A percentile compares a stretch with the other conserved stretches of the same genome.
These are phyloP conservation scores for Piloderma croceum DNA, from an alignment of 768 basidiomycete species.

Conservation along the genomic window DNA sequence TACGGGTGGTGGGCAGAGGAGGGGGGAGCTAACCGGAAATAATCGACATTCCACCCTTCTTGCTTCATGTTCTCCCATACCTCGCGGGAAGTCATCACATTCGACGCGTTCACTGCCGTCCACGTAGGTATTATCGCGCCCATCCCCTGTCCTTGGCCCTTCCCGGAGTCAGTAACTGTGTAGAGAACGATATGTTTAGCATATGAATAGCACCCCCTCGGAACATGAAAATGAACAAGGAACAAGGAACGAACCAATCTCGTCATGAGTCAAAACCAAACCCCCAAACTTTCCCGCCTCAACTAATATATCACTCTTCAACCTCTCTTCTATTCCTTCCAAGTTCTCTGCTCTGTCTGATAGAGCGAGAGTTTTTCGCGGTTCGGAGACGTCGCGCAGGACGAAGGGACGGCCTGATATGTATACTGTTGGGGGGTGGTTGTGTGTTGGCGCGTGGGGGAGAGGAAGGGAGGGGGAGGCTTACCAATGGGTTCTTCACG, in stretches of 20 bases:
- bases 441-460: background rate
- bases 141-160: constrained; percentile 53
- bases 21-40: constrained; percentile 27
- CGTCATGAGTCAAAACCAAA: constrained; percentile 88
- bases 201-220: no score
- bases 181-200: constrained; percentile 1
- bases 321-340: constrained; percentile 83
- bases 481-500: constrained; percentile 93
- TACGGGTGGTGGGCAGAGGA: constrained; percentile 4
- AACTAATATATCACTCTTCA: constrained; percentile 87
- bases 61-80: constrained; percentile 74
- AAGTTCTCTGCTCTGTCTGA: constrained; percentile 94
- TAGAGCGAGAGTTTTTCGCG: constrained; percentile 68
- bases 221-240: background rate
- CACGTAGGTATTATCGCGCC: constrained; percentile 88
- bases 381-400: constrained; percentile 79
- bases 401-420: constrained; percentile 93
- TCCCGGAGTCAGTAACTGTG: constrained; percentile 33
- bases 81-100: constrained; percentile 84
- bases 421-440: constrained; percentile 49
- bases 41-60: constrained; percentile 91
- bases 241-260: constrained; percentile 53
- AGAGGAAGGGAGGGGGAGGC: background rate
- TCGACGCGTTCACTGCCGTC: constrained; percentile 80
- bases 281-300: constrained; percentile 62